These are phyloP conservation scores for Clitoria ternatea DNA, from an alignment of 306 rosid species.

Conservation along the genomic window DNA sequence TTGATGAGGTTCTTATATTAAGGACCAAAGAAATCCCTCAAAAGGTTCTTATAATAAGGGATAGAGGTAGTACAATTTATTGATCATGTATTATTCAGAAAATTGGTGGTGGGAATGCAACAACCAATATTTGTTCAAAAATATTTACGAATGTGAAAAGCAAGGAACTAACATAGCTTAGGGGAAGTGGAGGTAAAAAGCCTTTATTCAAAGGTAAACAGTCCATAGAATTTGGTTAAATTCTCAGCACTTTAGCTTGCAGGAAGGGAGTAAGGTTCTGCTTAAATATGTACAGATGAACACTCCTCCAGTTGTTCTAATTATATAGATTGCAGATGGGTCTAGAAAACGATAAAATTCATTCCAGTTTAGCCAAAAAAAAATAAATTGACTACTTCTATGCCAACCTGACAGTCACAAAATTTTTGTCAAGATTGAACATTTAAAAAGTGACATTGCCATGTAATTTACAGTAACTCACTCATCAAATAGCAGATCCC, in stretches of 20 bases:
- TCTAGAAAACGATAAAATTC: slow-evolving; percentile 1
- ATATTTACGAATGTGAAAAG: not conserved
- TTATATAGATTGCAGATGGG: not conserved
- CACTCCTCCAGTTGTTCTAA: slow-evolving; percentile 1
- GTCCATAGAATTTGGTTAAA: not conserved
- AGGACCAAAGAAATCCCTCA: too few relatives aligned
- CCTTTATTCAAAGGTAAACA: not conserved
- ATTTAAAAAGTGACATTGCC: not conserved
- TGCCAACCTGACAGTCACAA: not conserved
- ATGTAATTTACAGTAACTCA: not conserved
- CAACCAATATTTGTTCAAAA: slow-evolving; percentile 16
- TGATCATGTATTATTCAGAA: not conserved
- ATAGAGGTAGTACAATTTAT: not conserved
- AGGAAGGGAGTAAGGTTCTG: not conserved
- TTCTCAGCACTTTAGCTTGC: slow-evolving; percentile 4
- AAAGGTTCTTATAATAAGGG: too few relatives aligned
- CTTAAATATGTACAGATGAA: slow-evolving; percentile 4
- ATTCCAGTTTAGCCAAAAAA: not conserved
- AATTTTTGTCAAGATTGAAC: slow-evolving; percentile 3
- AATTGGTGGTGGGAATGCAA: slow-evolving; percentile 12
- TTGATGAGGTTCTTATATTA: too few relatives aligned
- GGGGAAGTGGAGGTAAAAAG: not conserved
- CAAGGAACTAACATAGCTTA: not conserved
- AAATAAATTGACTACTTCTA: not conserved
- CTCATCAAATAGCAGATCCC: not conserved